phyloP scores from a whole-genome alignment of 2,329 filamentous ascomycete genomes.

The Trichophyton simii region DNA sequence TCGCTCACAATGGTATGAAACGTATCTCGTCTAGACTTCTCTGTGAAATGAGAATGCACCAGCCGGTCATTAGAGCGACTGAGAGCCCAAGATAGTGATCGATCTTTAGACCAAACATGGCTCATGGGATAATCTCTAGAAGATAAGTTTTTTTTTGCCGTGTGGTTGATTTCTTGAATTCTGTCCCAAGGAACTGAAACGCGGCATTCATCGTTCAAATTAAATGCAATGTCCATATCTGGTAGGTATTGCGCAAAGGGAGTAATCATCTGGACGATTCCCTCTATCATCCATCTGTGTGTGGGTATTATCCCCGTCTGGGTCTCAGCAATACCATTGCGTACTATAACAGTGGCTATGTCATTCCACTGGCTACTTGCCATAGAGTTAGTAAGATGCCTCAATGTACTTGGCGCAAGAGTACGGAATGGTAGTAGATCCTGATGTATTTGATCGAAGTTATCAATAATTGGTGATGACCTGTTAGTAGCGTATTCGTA shows the following conservation, averaged over 20 bases:
- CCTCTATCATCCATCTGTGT: constrained; percentile 48
- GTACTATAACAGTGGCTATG: constrained; percentile 44
- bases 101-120: constrained; percentile 26
- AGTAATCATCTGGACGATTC: constrained; percentile 41
- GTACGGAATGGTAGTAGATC: constrained; percentile 46
- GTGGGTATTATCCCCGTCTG: constrained; percentile 41
- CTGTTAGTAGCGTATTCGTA: constrained; percentile 43
- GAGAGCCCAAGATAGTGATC: constrained; percentile 27
- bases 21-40: constrained; percentile 29
- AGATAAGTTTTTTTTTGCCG: constrained; percentile 9
- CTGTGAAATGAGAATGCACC: constrained; percentile 27
- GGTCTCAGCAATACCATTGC: constrained; percentile 40
- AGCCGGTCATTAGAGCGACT: constrained; percentile 25
- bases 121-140: constrained; percentile 16
- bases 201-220: constrained; percentile 49
- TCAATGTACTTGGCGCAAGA: constrained; percentile 39
- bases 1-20: constrained; percentile 34
- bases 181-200: constrained; percentile 42
- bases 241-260: constrained; percentile 44
- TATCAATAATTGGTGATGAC: constrained; percentile 44
- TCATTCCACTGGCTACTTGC: constrained; percentile 44
- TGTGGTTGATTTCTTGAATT: constrained; percentile 26
- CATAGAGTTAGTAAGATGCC: constrained; percentile 41
- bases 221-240: constrained; percentile 52
- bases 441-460: constrained; percentile 47